Percentiles rank a stretch among this genome's conserved stretches.
phyloP scores from a whole-genome alignment of 805 yeast species.

The Candida alai region DNA sequence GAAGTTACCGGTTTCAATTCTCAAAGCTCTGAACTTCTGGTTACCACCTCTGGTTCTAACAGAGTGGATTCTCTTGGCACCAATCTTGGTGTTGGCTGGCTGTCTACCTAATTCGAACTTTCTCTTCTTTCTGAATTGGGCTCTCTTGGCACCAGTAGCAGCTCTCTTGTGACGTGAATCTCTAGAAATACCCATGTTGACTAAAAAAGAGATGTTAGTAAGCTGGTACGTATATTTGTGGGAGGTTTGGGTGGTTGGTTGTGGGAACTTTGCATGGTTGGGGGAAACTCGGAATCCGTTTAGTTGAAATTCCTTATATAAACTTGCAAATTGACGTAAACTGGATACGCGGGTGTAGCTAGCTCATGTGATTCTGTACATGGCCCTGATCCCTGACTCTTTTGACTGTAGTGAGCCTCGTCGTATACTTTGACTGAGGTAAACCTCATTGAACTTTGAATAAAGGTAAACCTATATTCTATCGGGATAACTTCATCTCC shows the following conservation, averaged over 20 bases:
- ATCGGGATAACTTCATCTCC: too few relatives aligned
- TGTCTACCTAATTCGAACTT: slow-evolving; percentile 99
- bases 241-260: slow-evolving; percentile 1
- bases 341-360: too few relatives aligned
- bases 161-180: slow-evolving; percentile 99
- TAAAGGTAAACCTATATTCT: too few relatives aligned
- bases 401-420: too few relatives aligned
- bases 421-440: too few relatives aligned
- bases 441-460: too few relatives aligned
- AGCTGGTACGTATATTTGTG: too few relatives aligned
- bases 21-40: slow-evolving; percentile 99
- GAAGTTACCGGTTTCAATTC: slow-evolving; percentile 98
- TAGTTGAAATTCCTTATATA: too few relatives aligned
- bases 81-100: slow-evolving; percentile 99
- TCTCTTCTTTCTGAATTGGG: slow-evolving; percentile 99
- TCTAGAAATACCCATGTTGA: slow-evolving; percentile 98
- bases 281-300: neutral
- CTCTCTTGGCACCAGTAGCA: slow-evolving; percentile 99
- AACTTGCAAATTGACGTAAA: too few relatives aligned
- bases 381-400: too few relatives aligned
- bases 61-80: slow-evolving; percentile 97
- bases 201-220: slow-evolving; percentile 17
- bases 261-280: neutral
- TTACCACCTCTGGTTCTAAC: slow-evolving; percentile 99
- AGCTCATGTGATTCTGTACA: too few relatives aligned